Base-by-base conservation (phyloP, 805 yeast species). In the Starmera dryadoides region DNA sequence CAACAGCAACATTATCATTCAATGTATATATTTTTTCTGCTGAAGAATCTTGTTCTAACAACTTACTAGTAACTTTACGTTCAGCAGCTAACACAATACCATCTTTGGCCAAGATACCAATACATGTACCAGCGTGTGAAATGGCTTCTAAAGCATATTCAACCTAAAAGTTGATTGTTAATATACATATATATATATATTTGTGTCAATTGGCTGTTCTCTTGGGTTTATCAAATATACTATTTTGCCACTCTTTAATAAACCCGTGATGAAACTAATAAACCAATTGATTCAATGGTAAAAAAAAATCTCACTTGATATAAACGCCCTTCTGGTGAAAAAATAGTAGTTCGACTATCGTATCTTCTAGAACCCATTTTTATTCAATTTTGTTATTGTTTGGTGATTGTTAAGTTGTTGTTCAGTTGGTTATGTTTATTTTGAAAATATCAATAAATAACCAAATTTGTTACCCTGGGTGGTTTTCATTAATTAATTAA, bases 281-380 rank as follows among this genome's bases (percentile, higher is more conserved):
- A n/a, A n/a, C n/a, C n/a, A n/a, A n/a, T n/a, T n/a, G n/a, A n/a
- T n/a, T n/a, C n/a, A n/a, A n/a, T n/a, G n/a, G n/a, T n/a, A 16
- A n/a, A 34, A 30, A 4, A 6, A 17, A 19, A 7, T 63, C 75
- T 14, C 52, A 77, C 88, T 67, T 93, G 99, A 66, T 93, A 93
- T 42, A 93, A 73, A 64, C 98, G 79, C 30, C 99, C 99, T 62
- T 93, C 99, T 9, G 99, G 99, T 30, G 98, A 91, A 68, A 93
- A 93, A 56, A 93, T 94, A 4, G 98, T 93, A 37, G 99, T 93
- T 75, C 99, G 79, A 45, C 96, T 84, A 67, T 93, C 99, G 87
- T 93, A 93, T 77, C 99, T 81, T 83, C 98, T 84, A 52, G 96
- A 86, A 15, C 80, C 79, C 80, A 74, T 75, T 38, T 20, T 21